phyloP scores from a whole-genome alignment of 192 early-diverging fungal genomes.

The Entomortierella beljakovae region DNA sequence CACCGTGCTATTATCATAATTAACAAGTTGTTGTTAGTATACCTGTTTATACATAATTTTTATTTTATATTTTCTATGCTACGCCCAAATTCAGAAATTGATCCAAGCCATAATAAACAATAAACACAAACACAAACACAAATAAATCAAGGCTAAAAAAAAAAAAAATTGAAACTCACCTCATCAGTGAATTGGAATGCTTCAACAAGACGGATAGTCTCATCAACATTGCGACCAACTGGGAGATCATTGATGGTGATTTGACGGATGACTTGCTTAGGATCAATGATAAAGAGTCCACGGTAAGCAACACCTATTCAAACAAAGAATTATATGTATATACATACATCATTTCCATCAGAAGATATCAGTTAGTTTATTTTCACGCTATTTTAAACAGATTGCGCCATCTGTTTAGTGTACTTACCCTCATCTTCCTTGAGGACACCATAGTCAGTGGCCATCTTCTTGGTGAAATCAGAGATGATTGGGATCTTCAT shows the following conservation, averaged over 20 bases:
- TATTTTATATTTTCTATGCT: too few species aligned
- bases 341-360: too few species aligned
- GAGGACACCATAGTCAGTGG: constrained; percentile 89
- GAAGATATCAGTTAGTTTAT: background rate
- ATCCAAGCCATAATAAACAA: background rate
- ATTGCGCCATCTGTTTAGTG: too few species aligned
- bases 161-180: constrained; percentile 40
- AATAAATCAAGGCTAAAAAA: too few species aligned
- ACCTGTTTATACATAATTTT: too few species aligned
- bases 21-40: constrained; percentile 9
- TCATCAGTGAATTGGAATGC: constrained; percentile 94
- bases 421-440: constrained; percentile 80
- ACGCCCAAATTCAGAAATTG: constrained; percentile 16
- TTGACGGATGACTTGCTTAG: constrained; percentile 86
- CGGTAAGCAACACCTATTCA: constrained; percentile 77
- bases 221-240: constrained; percentile 88
- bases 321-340: too few species aligned
- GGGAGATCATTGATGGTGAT: constrained; percentile 92
- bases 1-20: constrained; percentile 58
- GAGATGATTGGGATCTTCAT: constrained; percentile 92
- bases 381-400: too few species aligned
- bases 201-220: constrained; percentile 89
- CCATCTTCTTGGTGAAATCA: constrained; percentile 90
- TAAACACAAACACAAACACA: background rate
- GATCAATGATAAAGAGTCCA: constrained; percentile 93